These are phyloP conservation scores for Pistacia vera DNA, from an alignment of 345 rosid genomes.

Conservation along the genomic window DNA sequence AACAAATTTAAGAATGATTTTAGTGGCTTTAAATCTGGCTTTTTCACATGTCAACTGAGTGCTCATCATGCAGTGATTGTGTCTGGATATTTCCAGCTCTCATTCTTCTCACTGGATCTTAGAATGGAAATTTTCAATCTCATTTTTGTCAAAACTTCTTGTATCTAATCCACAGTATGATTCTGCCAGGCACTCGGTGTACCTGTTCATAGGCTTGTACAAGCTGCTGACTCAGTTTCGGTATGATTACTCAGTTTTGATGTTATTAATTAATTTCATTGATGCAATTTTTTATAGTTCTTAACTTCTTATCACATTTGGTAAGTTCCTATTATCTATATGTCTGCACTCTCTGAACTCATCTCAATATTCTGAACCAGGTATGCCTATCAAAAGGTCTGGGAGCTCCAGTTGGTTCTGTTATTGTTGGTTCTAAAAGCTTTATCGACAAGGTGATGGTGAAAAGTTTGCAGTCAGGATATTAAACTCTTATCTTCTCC, in stretches of 20 bases:
- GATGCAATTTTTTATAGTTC: neutral
- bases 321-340: neutral
- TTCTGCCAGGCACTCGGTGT: constrained; percentile 78
- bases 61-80: neutral
- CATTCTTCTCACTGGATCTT: no score
- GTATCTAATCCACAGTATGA: constrained; percentile 24
- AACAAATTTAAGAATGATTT: neutral
- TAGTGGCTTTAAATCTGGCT: neutral
- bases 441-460: constrained; percentile 69
- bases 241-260: constrained; percentile 29
- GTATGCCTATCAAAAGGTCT: constrained; percentile 89
- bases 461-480: constrained; percentile 2
- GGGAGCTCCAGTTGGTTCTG: constrained; percentile 95
- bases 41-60: neutral
- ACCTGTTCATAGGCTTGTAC: constrained; percentile 77
- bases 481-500: neutral
- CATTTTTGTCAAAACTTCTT: neutral
- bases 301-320: neutral
- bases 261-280: neutral
- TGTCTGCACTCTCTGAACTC: neutral
- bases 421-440: constrained; percentile 80
- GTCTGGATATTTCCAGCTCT: neutral
- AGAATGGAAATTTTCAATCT: neutral
- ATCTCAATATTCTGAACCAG: constrained; percentile 29
- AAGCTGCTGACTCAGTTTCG: constrained; percentile 90